Percentiles rank a stretch among this genome's conserved stretches.
Evolutionary conservation across 2,329 filamentous ascomycete species (phyloP).

Genomic region (Penicillium janthinellum): DNA sequence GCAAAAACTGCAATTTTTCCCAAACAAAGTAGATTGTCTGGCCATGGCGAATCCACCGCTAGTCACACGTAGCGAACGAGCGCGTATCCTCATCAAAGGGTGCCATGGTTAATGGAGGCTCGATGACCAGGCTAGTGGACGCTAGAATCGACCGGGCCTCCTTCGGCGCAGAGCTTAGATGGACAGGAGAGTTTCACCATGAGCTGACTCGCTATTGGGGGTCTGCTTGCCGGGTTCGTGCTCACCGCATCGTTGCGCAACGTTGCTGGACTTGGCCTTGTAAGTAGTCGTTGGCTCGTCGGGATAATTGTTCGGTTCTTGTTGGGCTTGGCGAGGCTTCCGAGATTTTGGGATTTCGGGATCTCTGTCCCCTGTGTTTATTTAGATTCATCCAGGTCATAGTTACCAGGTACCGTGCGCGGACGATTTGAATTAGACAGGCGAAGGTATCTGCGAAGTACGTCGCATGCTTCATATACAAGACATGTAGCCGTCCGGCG

Average conservation of each 20-base stretch:
- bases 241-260: slow-evolving; percentile 20
- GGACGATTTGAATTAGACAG: neutral
- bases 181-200: slow-evolving; percentile 14
- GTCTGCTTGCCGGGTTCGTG: neutral
- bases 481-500: neutral
- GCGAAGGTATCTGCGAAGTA: neutral
- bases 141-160: slow-evolving; percentile 20
- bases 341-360: neutral
- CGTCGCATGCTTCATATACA: neutral
- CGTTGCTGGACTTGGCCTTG: neutral
- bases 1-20: neutral
- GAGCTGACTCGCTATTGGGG: neutral
- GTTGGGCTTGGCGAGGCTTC: slow-evolving; percentile 9
- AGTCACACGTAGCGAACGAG: slow-evolving; percentile 12
- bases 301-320: neutral
- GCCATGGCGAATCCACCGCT: slow-evolving; percentile 9
- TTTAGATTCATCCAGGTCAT: neutral
- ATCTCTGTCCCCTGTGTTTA: neutral
- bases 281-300: neutral
- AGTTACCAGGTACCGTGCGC: neutral
- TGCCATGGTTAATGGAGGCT: slow-evolving; percentile 25
- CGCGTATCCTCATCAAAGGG: slow-evolving; percentile 29
- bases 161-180: slow-evolving; percentile 22
- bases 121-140: slow-evolving; percentile 20
- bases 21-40: slow-evolving; percentile 3